Percentiles rank a stretch among this genome's conserved stretches.
phyloP scores from a whole-genome alignment of 2,329 filamentous ascomycete species.

The Apiospora rasikravindrae region DNA sequence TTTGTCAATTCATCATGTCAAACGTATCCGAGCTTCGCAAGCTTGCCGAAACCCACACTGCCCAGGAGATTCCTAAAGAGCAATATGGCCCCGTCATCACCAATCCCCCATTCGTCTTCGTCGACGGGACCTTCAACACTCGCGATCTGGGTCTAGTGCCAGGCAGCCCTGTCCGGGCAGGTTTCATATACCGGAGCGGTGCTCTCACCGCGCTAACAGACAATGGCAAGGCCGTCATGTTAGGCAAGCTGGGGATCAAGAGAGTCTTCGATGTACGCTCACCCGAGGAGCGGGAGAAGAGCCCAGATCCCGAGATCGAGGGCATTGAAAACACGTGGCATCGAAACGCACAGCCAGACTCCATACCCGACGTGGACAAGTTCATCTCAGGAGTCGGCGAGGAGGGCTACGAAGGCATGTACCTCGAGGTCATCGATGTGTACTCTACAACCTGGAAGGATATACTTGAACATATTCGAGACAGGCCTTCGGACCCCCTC shows the following conservation, averaged over 20 bases:
- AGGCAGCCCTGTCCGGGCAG: conserved; percentile 45
- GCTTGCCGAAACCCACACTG: conserved; percentile 50
- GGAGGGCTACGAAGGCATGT: conserved; percentile 51
- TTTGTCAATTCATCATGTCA: conserved; percentile 29
- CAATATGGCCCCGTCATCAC: conserved; percentile 43
- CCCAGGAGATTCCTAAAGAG: conserved; percentile 43
- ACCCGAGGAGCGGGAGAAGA: conserved; percentile 45
- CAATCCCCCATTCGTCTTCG: conserved; percentile 51
- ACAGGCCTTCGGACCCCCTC: conserved; percentile 50
- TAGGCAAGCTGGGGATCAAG: conserved; percentile 44
- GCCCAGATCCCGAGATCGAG: conserved; percentile 50
- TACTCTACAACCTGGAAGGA: conserved; percentile 49
- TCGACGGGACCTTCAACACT: conserved; percentile 56
- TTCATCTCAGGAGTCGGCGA: conserved; percentile 54
- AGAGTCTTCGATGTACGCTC: conserved; percentile 59
- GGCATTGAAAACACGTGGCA: conserved; percentile 55
- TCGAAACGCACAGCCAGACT: conserved; percentile 41
- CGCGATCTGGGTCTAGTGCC: conserved; percentile 56
- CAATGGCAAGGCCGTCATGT: conserved; percentile 44
- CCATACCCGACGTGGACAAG: conserved; percentile 42
- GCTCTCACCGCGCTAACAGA: conserved; percentile 44
- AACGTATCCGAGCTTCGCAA: conserved; percentile 38
- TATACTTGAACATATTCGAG: conserved; percentile 54
- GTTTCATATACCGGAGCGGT: conserved; percentile 54
- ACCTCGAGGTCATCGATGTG: conserved; percentile 50